Evolutionary conservation across 2,329 filamentous ascomycete species (phyloP), one percentile per base, ranked within the genome.

Genomic region (Colletotrichum acutatum): DNA sequence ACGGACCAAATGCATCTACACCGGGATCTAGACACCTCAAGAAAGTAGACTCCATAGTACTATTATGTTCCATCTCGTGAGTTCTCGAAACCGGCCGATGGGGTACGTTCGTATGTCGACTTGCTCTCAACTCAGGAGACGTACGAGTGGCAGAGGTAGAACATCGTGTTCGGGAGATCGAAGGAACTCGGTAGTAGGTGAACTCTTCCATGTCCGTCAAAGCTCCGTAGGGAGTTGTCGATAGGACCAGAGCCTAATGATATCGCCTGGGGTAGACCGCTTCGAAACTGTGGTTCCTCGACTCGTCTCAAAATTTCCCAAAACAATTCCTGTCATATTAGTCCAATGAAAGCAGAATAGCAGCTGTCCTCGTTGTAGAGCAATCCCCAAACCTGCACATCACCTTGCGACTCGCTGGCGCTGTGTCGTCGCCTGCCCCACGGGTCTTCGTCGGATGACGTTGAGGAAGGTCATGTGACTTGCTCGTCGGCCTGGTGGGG

Each of bases 41-140:
- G 0, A 11, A 49, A 0, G 16, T 9, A 5, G 3, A 22, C 19
- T n/a, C 7, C 42, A 0, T 5, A 7, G 6, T 22, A 22, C 4
- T 4, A 3, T 49, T 22, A 49, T 49, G 19, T 22, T 7, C 19
- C 42, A 11, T 49, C 42, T 49, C 19, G 19, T 22, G 42, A 9
- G 4, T 5, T 49, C 42, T 22, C 2, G 16, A 11, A 9, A 11
- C 3, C 42, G 42, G 42, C 11, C 19, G 42, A 11, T 5, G 42
- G 9, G 19, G 42, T 8, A n/a, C 6, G 19, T 49, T 49, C 42
- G 42, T 22, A 2, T 9, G 8, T 22, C 19, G 3, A 1, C 42
- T 22, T 49, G 16, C 42, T 19, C 42, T 49, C 19, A 6, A 49
- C 19, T 8, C 7, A n/a, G 42, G 4, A 22, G 19, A 8, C 12